These are phyloP conservation scores for Vitis amurensis DNA, from an alignment of 164 flowering plant genomes.

Conservation along the genomic window DNA sequence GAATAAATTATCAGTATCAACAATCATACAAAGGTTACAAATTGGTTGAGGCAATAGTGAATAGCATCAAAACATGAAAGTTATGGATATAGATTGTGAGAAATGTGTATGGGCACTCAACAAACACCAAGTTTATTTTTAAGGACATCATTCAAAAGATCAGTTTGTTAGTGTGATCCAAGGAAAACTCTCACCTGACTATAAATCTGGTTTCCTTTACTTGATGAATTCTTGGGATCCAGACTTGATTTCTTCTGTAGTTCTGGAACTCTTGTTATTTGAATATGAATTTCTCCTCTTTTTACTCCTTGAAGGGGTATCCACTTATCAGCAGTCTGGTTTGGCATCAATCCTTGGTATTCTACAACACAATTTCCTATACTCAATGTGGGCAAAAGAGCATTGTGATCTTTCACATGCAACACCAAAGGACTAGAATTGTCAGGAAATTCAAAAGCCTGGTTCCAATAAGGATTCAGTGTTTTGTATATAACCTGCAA, in stretches of 20 bases:
- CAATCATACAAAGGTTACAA: too few relatives aligned
- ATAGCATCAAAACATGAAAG: too few relatives aligned
- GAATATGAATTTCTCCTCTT: slow-evolving; percentile 84
- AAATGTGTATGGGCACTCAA: too few relatives aligned
- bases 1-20: too few relatives aligned
- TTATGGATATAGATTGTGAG: too few relatives aligned
- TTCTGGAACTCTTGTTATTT: slow-evolving; percentile 69
- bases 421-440: slow-evolving; percentile 66
- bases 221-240: slow-evolving; percentile 44
- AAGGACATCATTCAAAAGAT: too few relatives aligned
- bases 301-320: slow-evolving; percentile 94
- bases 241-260: slow-evolving; percentile 40
- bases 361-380: slow-evolving; percentile 90
- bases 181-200: slow-evolving; percentile 46
- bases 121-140: too few relatives aligned
- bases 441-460: slow-evolving; percentile 82
- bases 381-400: slow-evolving; percentile 73
- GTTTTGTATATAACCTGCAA: slow-evolving; percentile 76
- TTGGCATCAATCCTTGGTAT: slow-evolving; percentile 76
- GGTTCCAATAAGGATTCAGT: slow-evolving; percentile 82
- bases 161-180: too few relatives aligned
- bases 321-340: slow-evolving; percentile 83
- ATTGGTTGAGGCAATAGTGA: too few relatives aligned
- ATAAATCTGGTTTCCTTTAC: slow-evolving; percentile 50
- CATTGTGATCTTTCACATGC: slow-evolving; percentile 88